Percentiles rank a stretch among this genome's conserved stretches.
Evolutionary conservation across 768 basidiomycete species (phyloP).

Genomic region (Mycena albidolilacea): DNA sequence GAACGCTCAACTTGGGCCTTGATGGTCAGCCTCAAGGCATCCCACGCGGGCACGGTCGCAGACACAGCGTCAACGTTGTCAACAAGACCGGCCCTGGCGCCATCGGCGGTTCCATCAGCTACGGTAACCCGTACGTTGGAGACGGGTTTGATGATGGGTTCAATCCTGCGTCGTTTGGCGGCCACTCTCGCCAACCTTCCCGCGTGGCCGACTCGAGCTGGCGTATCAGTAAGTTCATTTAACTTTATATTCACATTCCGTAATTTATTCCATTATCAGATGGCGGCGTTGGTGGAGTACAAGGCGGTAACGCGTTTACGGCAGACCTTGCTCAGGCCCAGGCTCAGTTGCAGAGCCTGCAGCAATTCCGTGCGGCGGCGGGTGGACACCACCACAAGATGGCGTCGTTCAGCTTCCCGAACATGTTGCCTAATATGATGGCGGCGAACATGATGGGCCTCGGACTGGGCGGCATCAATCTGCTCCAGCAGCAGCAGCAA

Average conservation of each 20-base stretch:
- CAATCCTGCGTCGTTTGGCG: slow-evolving; percentile 67
- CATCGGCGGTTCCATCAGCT: slow-evolving; percentile 63
- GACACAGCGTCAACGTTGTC: slow-evolving; percentile 94
- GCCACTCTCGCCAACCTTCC: slow-evolving; percentile 82
- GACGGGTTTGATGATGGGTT: slow-evolving; percentile 90
- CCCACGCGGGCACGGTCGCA: slow-evolving; percentile 88
- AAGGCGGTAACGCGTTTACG: slow-evolving; percentile 75
- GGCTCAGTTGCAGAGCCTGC: slow-evolving; percentile 94
- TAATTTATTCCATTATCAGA: slow-evolving; percentile 58
- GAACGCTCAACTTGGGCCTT: slow-evolving; percentile 67
- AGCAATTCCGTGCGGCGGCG: slow-evolving; percentile 96
- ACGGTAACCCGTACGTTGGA: slow-evolving; percentile 58
- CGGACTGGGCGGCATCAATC: slow-evolving; percentile 83
- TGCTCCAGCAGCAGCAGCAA: slow-evolving; percentile 94
- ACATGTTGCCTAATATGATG: slow-evolving; percentile 98
- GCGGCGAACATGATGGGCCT: slow-evolving; percentile 97
- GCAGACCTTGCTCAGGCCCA: slow-evolving; percentile 97
- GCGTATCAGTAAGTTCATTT: slow-evolving; percentile 77
- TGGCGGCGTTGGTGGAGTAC: slow-evolving; percentile 80
- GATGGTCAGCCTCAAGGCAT: slow-evolving; percentile 77
- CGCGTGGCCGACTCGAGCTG: slow-evolving; percentile 84
- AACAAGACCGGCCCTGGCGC: slow-evolving; percentile 76
- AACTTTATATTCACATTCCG: slow-evolving; percentile 8
- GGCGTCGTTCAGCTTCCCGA: slow-evolving; percentile 97
- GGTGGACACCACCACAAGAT: slow-evolving; percentile 97